phyloP scores from a whole-genome alignment of 306 rosid species.

The Lathyrus aphaca region DNA sequence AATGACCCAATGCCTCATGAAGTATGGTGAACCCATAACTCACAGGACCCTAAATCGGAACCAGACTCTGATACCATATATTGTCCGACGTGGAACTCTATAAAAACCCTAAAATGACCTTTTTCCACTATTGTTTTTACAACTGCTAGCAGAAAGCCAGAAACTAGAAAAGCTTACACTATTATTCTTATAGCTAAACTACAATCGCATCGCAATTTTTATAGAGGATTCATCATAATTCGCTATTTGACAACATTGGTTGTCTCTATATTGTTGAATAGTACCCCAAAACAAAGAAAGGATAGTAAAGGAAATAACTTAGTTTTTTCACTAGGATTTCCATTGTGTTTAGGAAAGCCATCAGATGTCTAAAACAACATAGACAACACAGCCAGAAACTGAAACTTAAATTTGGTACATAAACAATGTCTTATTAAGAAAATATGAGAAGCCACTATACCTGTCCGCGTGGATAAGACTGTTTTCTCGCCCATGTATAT shows the following conservation, averaged over 20 bases:
- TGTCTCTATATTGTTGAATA: neutral
- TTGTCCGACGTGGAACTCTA: too few relatives aligned
- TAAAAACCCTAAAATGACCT: too few relatives aligned
- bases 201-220: neutral
- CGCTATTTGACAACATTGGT: neutral
- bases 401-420: slow-evolving; percentile 5
- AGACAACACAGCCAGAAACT: neutral
- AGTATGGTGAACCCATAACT: too few relatives aligned
- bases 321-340: neutral
- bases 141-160: neutral
- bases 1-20: too few relatives aligned
- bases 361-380: slow-evolving; percentile 8
- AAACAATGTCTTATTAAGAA: slow-evolving; percentile 20
- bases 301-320: neutral
- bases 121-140: neutral
- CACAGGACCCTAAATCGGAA: too few relatives aligned
- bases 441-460: slow-evolving; percentile 45
- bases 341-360: slow-evolving; percentile 10
- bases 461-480: slow-evolving; percentile 74
- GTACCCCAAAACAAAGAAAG: slow-evolving; percentile 19
- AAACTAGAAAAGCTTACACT: neutral
- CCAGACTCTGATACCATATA: too few relatives aligned
- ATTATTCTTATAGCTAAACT: neutral
- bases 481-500: slow-evolving; percentile 77
- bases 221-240: neutral